Evolutionary conservation across 2,329 filamentous ascomycete species (phyloP), one percentile per base, ranked within the genome.

Genomic region (Fusarium pilosicola): DNA sequence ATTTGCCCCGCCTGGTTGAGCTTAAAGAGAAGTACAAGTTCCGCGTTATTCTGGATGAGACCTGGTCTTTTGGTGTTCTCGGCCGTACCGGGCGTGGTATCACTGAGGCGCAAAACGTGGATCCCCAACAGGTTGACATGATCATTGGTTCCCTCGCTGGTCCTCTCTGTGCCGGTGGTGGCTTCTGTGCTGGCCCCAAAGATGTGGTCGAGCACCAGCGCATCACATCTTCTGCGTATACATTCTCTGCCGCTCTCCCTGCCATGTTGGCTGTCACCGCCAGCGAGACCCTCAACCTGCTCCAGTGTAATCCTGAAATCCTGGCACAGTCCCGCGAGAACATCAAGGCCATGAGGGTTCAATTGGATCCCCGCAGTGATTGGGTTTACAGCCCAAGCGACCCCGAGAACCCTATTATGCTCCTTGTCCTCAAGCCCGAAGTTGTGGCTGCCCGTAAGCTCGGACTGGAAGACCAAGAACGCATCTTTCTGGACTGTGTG

Each of bases 21-120:
- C 88, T 99, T 76, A 98, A 98, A 84, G 91, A 95, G 76, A 94
- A 93, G 82, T 98, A 98, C 89, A 99, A 98, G 85, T 99, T 98
- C 86, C 94, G 96, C 78, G 90, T 99, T 64, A 97, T 98, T 74
- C 91, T 99, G 42, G 96, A 99, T 82, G 96, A 99, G 86, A 97
- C 95, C 4, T 97, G 94, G 92, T 98, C 95, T 2, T 99, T 98
- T 81, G 97, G 96, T 68, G 93, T 98, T 24, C 89, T 99, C 10
- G 96, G 96, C 54, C 90, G 95, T 70, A 97, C 94, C 32, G 97
- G 96, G 26, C 92, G 95, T 59, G 96, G 96, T 67, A 87, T 98
- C 44, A 98, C 96, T 1, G 97, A 99, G 85, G 94, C 96, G 11
- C 96, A 98, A 80, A 97, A 98, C 77, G 96, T 99, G 24, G 96